Conservation (phyloP, 768 basidiomycete species). For the Kwoniella pini region DNA sequence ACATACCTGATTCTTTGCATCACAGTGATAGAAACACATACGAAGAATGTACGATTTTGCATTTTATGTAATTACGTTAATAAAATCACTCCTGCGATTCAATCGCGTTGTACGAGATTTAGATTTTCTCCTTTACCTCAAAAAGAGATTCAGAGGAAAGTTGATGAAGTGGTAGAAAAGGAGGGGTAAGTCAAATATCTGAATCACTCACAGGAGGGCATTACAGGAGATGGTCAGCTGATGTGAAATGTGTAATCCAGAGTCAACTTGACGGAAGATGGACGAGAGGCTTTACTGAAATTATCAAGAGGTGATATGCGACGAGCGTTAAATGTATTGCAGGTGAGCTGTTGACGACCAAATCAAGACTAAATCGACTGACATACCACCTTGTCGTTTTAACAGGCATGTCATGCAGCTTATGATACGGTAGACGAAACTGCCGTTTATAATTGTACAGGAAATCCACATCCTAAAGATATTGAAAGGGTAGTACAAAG, state of each 20-base stretch:
- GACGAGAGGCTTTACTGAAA: constrained; percentile 83
- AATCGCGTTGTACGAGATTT: constrained; percentile 97
- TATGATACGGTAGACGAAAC: constrained; percentile 85
- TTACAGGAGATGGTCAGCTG: no score
- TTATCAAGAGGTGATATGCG: constrained; percentile 97
- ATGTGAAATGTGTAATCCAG: constrained; percentile 56
- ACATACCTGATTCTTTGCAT: neutral
- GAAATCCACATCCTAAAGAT: constrained; percentile 91
- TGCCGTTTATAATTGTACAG: constrained; percentile 95
- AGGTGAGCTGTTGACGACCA: constrained; percentile 57
- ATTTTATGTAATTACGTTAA: constrained; percentile 99
- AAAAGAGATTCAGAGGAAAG: constrained; percentile 76
- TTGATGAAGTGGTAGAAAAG: constrained; percentile 73
- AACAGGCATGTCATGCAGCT: constrained; percentile 87
- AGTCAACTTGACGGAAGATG: constrained; percentile 81
- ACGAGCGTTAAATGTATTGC: constrained; percentile 88
- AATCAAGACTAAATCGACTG: neutral
- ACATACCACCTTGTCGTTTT: neutral
- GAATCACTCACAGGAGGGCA: no score
- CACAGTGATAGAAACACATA: constrained; percentile 92
- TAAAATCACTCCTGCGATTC: constrained; percentile 97
- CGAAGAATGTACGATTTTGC: constrained; percentile 97
- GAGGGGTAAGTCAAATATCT: constrained; percentile 70
- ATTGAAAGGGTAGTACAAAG: constrained; percentile 90
- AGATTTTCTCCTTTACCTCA: constrained; percentile 91